These are phyloP conservation scores for Rhododendron ferrugineum DNA, from an alignment of 148 eudicot species.

Conservation along the genomic window DNA sequence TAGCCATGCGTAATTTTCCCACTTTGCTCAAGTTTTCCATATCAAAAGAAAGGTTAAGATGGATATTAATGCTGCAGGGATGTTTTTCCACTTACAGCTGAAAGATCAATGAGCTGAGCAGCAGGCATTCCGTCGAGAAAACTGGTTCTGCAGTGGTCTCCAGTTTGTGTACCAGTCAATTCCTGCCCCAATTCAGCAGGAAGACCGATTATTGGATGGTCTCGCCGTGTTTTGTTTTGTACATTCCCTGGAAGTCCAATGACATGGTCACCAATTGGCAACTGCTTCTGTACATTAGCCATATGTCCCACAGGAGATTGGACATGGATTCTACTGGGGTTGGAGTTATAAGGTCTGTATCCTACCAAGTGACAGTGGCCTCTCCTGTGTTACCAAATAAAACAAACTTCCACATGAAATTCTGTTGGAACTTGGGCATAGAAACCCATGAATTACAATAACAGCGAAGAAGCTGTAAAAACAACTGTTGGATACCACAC, in stretches of 20 bases:
- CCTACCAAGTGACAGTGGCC: constrained; percentile 72
- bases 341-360: constrained; percentile 29
- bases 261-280: constrained; percentile 18
- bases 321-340: constrained; percentile 9
- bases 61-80: neutral
- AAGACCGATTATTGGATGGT: constrained; percentile 17
- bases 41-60: neutral
- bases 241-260: constrained; percentile 16
- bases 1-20: neutral
- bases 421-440: neutral
- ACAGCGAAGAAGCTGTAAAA: neutral
- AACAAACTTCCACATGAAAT: neutral
- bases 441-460: neutral
- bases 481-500: neutral
- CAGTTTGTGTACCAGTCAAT: constrained; percentile 15
- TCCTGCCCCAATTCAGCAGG: constrained; percentile 25
- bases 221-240: neutral
- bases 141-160: constrained; percentile 14
- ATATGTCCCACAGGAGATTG: constrained; percentile 25
- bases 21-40: neutral
- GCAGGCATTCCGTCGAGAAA: constrained; percentile 19
- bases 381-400: constrained; percentile 43
- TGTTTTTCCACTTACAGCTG: constrained; percentile 39
- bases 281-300: constrained; percentile 27
- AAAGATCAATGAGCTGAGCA: constrained; percentile 30